These are phyloP conservation scores for Podaxis sp. DNA, from an alignment of 768 basidiomycete genomes.

Conservation along the genomic window DNA sequence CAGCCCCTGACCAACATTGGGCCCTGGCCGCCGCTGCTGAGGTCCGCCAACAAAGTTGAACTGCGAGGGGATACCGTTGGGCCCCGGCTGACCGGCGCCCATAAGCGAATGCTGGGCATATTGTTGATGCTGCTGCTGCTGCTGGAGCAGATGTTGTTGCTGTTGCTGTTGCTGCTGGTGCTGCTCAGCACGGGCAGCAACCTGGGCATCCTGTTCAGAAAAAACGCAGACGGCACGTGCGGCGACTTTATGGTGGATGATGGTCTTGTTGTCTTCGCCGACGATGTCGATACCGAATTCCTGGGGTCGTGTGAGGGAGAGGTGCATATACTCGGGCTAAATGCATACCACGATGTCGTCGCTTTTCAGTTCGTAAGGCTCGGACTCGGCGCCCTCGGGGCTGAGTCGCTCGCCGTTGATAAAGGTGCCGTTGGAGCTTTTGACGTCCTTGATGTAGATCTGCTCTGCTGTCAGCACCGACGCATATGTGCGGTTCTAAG, in stretches of 20 bases:
- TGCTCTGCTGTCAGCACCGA: constrained; percentile 31
- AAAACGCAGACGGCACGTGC: constrained; percentile 91
- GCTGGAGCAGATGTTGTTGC: constrained; percentile 32
- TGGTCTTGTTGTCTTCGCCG: constrained; percentile 96
- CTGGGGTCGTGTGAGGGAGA: constrained; percentile 38
- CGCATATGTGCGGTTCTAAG: background rate
- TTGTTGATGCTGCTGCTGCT: constrained; percentile 19
- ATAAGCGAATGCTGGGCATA: constrained; percentile 13
- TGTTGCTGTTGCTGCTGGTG: constrained; percentile 55
- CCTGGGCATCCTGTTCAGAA: constrained; percentile 78
- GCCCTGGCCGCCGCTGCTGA: constrained; percentile 52
- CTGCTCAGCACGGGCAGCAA: constrained; percentile 70
- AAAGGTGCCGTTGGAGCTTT: constrained; percentile 97
- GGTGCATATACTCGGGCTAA: constrained; percentile 6
- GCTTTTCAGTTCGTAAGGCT: constrained; percentile 90
- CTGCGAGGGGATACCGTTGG: constrained; percentile 15
- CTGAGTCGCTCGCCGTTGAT: constrained; percentile 95
- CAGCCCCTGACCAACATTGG: constrained; percentile 26
- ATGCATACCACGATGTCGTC: constrained; percentile 90
- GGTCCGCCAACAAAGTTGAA: constrained; percentile 27
- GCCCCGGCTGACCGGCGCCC: constrained; percentile 17
- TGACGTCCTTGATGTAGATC: constrained; percentile 99
- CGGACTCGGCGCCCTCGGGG: constrained; percentile 85
- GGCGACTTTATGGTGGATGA: constrained; percentile 98
- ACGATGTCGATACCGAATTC: constrained; percentile 99